A percentile compares a stretch with the other conserved stretches of the same genome.
phyloP scores from a whole-genome alignment of 768 basidiomycete species.

The Krasilnikovozyma curviuscula region DNA sequence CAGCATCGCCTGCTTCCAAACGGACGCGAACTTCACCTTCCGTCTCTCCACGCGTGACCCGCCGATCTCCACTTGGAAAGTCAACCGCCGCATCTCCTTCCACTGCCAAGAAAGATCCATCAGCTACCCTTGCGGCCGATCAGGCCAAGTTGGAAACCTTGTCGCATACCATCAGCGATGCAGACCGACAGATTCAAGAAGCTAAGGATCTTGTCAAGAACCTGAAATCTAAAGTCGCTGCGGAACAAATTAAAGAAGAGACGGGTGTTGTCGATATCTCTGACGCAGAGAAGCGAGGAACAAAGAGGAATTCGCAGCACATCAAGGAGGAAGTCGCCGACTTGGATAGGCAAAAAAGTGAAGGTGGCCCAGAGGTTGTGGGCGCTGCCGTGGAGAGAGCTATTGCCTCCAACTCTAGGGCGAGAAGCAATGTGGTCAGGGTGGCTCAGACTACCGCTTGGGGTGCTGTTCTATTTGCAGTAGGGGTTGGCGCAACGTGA shows the following conservation, averaged over 20 bases:
- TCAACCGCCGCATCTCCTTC: constrained; percentile 29
- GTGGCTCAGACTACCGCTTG: constrained; percentile 55
- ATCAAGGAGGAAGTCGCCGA: constrained; percentile 33
- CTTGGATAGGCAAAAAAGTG: constrained; percentile 37
- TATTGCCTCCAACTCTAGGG: constrained; percentile 45
- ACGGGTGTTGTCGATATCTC: constrained; percentile 17
- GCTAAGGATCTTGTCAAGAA: constrained; percentile 56
- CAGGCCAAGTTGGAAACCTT: constrained; percentile 35
- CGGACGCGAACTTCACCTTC: constrained; percentile 14
- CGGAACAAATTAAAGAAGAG: too few species aligned
- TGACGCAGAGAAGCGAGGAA: constrained; percentile 16
- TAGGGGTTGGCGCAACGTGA: constrained; percentile 63
- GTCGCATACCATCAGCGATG: constrained; percentile 41
- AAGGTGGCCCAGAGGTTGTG: constrained; percentile 51
- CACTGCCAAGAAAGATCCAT: constrained; percentile 16
- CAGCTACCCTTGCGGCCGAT: constrained; percentile 45
- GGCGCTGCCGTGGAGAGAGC: constrained; percentile 32
- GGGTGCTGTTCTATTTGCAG: constrained; percentile 66
- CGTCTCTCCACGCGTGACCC: constrained; percentile 16
- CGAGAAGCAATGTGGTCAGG: constrained; percentile 23
- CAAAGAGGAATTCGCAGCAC: constrained; percentile 15
- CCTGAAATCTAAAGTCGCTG: constrained; percentile 45
- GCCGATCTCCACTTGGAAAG: constrained; percentile 15
- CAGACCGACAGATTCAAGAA: constrained; percentile 53
- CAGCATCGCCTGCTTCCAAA: constrained; percentile 18